phyloP scores from a whole-genome alignment of 2,329 filamentous ascomycete genomes.

The Gnomoniopsis sp. region DNA sequence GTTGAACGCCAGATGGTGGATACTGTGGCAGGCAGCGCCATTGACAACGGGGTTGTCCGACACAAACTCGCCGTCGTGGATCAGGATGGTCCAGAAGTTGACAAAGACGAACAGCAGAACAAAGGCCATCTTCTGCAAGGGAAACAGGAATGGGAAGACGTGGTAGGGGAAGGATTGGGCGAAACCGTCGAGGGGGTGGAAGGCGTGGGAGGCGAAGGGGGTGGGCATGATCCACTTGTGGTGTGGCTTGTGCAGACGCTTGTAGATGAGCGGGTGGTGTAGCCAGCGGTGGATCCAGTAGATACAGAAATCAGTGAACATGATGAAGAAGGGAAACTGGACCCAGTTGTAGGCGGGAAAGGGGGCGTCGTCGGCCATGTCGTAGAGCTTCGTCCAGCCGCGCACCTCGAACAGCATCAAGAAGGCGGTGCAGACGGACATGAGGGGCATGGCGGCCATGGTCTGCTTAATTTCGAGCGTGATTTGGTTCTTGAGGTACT shows the following conservation, averaged over 20 bases:
- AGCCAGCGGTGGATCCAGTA: slow-evolving; percentile 89
- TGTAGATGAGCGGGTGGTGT: slow-evolving; percentile 80
- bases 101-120: slow-evolving; percentile 85
- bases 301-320: slow-evolving; percentile 86
- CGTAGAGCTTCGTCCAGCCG: slow-evolving; percentile 85
- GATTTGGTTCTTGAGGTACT: slow-evolving; percentile 93
- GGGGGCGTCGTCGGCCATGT: slow-evolving; percentile 70
- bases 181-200: slow-evolving; percentile 92
- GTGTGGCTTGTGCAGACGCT: slow-evolving; percentile 89
- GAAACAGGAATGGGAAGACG: slow-evolving; percentile 87
- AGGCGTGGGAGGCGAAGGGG: slow-evolving; percentile 87
- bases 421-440: slow-evolving; percentile 77
- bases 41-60: slow-evolving; percentile 90
- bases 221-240: slow-evolving; percentile 99
- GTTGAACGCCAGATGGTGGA: slow-evolving; percentile 86
- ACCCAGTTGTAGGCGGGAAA: slow-evolving; percentile 73
- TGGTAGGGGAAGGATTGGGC: slow-evolving; percentile 89
- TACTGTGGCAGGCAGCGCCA: slow-evolving; percentile 87
- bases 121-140: slow-evolving; percentile 86
- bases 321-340: slow-evolving; percentile 85
- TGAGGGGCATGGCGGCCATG: slow-evolving; percentile 71
- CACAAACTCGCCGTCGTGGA: slow-evolving; percentile 93
- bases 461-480: slow-evolving; percentile 81
- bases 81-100: slow-evolving; percentile 96
- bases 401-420: slow-evolving; percentile 81